These are phyloP conservation scores for Candida tropicalis DNA, from an alignment of 1,139 yeast genomes.

Conservation along the genomic window DNA sequence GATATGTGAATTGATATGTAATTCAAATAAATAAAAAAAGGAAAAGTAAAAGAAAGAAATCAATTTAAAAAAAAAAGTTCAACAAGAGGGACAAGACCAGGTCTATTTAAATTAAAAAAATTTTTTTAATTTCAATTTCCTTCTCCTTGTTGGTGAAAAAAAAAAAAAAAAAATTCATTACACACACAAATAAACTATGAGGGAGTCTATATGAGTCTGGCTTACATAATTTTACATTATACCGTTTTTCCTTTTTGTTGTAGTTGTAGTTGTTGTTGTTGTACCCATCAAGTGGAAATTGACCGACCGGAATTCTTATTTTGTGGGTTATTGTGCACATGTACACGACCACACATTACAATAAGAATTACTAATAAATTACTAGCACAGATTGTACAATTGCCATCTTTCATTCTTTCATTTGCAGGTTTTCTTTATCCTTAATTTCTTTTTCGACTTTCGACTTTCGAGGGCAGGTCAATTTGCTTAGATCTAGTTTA, in stretches of 20 bases:
- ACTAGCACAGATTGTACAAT: background rate
- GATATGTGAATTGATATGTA: slow-evolving; percentile 2
- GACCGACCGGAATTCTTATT: background rate
- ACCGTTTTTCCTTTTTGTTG: background rate
- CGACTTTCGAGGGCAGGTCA: slow-evolving; percentile 5
- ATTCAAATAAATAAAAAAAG: slow-evolving; percentile 2
- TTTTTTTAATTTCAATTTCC: background rate
- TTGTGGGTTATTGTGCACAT: background rate
- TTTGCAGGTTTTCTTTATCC: background rate
- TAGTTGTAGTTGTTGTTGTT: background rate
- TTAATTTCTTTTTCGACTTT: background rate
- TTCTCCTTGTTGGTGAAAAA: too few species aligned
- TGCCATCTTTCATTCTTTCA: background rate
- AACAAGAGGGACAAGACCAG: slow-evolving; percentile 1
- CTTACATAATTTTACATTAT: background rate
- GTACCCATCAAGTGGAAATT: background rate
- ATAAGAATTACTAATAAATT: slow-evolving; percentile 3
- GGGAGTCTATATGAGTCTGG: too few species aligned
- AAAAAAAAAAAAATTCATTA: too few species aligned
- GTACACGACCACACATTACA: background rate
- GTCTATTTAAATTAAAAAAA: background rate
- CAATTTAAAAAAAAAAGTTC: slow-evolving; percentile 6
- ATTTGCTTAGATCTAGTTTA: too few species aligned
- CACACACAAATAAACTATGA: too few species aligned
- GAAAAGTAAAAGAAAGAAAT: slow-evolving; percentile 4